These are phyloP conservation scores for Torulaspora pretoriensis DNA, from an alignment of 1,139 yeast genomes.

Conservation along the genomic window DNA sequence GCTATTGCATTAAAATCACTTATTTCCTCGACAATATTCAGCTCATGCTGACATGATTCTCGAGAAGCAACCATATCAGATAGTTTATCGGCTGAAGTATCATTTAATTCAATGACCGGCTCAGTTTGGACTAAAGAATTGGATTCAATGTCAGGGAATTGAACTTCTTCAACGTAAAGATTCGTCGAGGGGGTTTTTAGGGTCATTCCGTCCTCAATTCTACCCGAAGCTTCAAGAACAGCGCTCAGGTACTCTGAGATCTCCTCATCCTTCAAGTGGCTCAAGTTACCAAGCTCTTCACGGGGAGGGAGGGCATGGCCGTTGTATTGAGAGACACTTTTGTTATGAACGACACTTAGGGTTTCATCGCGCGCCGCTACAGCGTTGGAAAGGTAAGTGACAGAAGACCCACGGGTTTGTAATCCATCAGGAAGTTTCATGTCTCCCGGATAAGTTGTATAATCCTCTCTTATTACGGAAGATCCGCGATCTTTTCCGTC, in stretches of 20 bases:
- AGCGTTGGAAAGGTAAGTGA: neutral
- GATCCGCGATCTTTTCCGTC: neutral
- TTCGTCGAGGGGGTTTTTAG: neutral
- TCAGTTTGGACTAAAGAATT: constrained; percentile 5
- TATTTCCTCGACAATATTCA: neutral
- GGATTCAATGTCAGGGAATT: neutral
- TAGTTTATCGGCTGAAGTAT: neutral
- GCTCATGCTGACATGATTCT: neutral
- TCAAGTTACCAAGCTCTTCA: neutral
- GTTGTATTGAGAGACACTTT: neutral
- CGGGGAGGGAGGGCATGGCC: neutral
- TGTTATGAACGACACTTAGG: neutral
- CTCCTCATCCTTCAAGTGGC: constrained; percentile 2
- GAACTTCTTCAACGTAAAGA: constrained; percentile 6
- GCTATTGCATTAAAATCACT: neutral
- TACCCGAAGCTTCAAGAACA: constrained; percentile 6
- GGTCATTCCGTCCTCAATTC: neutral
- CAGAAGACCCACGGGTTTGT: neutral
- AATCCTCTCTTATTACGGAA: neutral
- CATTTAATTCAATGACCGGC: constrained; percentile 7
- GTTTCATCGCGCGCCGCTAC: neutral
- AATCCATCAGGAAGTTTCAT: neutral
- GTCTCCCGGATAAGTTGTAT: neutral
- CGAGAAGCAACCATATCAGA: neutral
- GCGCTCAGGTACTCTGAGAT: constrained; percentile 3